Conservation (phyloP, 225 moss, liverwort and hornwort genomes). For the Thuidium tamariscinum region DNA sequence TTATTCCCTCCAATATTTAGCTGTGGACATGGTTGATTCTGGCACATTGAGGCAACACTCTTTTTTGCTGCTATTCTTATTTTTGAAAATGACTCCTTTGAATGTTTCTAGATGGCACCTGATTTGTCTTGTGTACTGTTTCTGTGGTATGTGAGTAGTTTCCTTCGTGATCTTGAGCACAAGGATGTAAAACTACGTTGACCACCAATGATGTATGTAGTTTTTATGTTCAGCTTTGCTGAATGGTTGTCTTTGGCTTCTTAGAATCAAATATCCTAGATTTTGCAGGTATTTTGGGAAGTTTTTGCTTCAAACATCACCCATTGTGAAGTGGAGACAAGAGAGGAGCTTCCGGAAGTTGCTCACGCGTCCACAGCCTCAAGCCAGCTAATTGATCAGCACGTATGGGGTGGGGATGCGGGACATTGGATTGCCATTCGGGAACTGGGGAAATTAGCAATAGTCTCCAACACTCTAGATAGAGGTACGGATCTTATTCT, state of each 20-base stretch:
- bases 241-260: neutral
- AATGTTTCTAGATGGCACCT: neutral
- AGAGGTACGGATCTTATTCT: slow-evolving; percentile 5
- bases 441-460: slow-evolving; percentile 81
- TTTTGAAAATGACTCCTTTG: neutral
- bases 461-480: slow-evolving; percentile 67
- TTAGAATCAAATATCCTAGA: neutral
- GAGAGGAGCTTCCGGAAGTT: slow-evolving; percentile 43
- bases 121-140: neutral
- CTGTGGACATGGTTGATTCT: neutral
- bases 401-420: slow-evolving; percentile 57
- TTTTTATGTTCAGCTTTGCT: neutral
- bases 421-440: slow-evolving; percentile 87
- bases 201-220: neutral
- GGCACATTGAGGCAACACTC: neutral
- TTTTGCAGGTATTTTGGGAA: slow-evolving; percentile 79
- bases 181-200: neutral
- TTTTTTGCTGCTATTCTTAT: neutral
- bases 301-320: slow-evolving; percentile 71
- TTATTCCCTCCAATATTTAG: neutral
- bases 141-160: neutral
- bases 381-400: slow-evolving; percentile 18
- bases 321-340: slow-evolving; percentile 89
- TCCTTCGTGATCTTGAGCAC: neutral
- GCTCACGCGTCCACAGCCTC: slow-evolving; percentile 26